Evolutionary conservation across 257 asterid species (phyloP).

Genomic region (Ajuga chamaepitys): DNA sequence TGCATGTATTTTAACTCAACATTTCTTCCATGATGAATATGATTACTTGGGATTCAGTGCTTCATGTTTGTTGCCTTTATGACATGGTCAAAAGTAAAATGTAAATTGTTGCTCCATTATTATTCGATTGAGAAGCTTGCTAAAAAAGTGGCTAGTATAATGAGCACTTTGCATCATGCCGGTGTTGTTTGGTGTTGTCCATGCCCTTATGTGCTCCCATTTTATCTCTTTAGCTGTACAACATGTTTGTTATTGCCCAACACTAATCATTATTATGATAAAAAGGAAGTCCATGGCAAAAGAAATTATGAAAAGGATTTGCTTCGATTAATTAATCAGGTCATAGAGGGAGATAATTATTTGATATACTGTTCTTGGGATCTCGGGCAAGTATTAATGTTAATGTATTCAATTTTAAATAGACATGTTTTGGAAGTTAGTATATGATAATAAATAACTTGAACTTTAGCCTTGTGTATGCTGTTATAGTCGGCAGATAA

Average conservation of each 20-base stretch:
- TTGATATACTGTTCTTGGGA: background rate
- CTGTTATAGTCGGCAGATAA: background rate
- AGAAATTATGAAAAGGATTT: background rate
- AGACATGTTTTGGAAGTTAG: background rate
- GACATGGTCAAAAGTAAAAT: background rate
- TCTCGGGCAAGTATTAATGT: background rate
- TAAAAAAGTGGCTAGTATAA: background rate
- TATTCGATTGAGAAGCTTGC: background rate
- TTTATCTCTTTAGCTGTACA: background rate
- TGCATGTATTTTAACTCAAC: conserved; percentile 13
- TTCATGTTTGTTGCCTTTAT: conserved; percentile 9
- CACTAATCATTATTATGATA: conserved; percentile 1
- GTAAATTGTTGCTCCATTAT: background rate
- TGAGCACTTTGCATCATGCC: background rate
- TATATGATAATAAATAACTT: background rate
- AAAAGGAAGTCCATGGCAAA: background rate
- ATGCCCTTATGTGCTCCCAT: conserved; percentile 8
- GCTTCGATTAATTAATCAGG: background rate
- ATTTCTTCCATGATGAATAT: conserved; percentile 16
- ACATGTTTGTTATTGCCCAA: conserved; percentile 10
- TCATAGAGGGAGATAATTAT: background rate
- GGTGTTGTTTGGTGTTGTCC: conserved; percentile 2
- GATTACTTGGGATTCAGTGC: conserved; percentile 15
- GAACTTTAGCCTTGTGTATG: background rate
- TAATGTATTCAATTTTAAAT: background rate